Conservation (phyloP, 208 protist species). For the Phytomonas serpens region DNA sequence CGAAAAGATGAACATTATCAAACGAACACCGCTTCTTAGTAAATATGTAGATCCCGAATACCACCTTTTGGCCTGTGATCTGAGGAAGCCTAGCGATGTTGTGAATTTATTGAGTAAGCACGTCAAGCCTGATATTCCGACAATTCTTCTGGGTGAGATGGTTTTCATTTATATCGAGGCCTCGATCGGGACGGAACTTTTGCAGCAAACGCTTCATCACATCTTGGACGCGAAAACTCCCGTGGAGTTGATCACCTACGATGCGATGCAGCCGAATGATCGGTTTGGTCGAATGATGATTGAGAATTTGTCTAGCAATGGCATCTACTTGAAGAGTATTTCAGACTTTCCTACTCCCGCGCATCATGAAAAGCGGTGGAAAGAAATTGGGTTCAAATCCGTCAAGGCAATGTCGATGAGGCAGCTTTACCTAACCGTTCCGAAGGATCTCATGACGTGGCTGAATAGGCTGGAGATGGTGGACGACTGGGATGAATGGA, state of each 20-base stretch:
- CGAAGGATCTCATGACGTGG: constrained; percentile 40
- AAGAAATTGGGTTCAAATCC: constrained; percentile 49
- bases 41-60: constrained; percentile 40
- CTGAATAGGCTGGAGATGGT: constrained; percentile 86
- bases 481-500: constrained; percentile 91
- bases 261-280: constrained; percentile 80
- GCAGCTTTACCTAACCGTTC: constrained; percentile 71
- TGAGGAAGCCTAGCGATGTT: constrained; percentile 44
- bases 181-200: constrained; percentile 47
- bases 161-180: constrained; percentile 87
- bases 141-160: constrained; percentile 82
- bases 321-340: constrained; percentile 68
- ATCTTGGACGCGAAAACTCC: constrained; percentile 32
- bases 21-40: constrained; percentile 26
- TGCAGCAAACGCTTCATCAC: constrained; percentile 39
- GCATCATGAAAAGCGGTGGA: constrained; percentile 58
- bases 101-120: constrained; percentile 34
- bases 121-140: constrained; percentile 39
- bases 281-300: constrained; percentile 88
- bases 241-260: constrained; percentile 70
- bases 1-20: constrained; percentile 63
- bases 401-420: constrained; percentile 70
- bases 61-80: constrained; percentile 40
- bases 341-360: constrained; percentile 57
- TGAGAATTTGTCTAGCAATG: constrained; percentile 52